Conservation (phyloP, 352 stramenopile genomes). For the Blastocystis sp. region DNA sequence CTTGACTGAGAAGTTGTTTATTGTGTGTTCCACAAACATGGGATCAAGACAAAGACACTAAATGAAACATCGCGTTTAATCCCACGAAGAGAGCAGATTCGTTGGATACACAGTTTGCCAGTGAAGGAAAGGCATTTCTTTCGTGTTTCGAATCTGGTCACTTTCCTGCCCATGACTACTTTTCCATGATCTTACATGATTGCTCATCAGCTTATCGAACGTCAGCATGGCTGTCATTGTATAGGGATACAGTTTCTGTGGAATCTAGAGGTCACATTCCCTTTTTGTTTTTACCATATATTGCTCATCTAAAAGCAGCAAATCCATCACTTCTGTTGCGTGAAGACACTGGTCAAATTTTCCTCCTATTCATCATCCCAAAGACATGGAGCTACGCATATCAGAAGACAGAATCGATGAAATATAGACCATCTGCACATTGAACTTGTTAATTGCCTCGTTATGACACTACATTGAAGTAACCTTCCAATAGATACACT, state of each 20-base stretch:
- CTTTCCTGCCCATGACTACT: not conserved
- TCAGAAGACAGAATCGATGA: not conserved
- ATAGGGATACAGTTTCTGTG: not conserved
- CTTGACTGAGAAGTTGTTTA: conserved; percentile 2
- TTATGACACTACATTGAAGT: conserved; percentile 45
- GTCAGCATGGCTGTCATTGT: not conserved
- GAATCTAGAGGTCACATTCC: not conserved
- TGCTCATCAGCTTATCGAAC: conserved; percentile 35
- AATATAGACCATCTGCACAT: conserved; percentile 25
- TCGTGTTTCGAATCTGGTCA: conserved; percentile 39
- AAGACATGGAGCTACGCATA: not conserved
- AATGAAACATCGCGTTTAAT: conserved; percentile 19
- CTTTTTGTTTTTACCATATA: not conserved
- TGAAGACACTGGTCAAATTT: not conserved
- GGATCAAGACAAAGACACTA: not conserved
- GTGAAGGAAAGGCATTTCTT: conserved; percentile 50
- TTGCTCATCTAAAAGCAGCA: not conserved
- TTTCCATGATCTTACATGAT: not conserved
- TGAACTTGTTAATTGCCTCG: conserved; percentile 55
- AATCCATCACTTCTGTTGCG: conserved; percentile 6
- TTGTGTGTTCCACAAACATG: not conserved
- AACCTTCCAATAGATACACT: not conserved
- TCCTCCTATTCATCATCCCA: not conserved
- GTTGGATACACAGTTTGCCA: conserved; percentile 58
- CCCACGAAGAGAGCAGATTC: conserved; percentile 55